Base-by-base conservation (phyloP, 352 stramenopile species). In the Thalassiosira mediterranea region DNA sequence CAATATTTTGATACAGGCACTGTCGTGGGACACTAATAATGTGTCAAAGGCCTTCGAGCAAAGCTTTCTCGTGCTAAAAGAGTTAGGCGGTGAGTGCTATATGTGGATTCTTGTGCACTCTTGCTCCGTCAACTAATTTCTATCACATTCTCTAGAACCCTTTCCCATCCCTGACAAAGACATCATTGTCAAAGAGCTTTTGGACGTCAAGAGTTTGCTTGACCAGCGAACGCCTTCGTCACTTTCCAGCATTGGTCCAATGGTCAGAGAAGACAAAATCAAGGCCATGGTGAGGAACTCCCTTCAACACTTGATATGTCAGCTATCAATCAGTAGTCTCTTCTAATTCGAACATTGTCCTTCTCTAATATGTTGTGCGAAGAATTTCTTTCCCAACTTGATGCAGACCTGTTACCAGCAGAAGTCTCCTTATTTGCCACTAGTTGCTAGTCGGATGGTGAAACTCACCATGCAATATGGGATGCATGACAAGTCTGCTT, bases 401-500 rank as follows among this genome's bases (percentile, higher is more conserved):
- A 28, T 59, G 15, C 23, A 25, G 10, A 23, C 13, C 1, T 23
- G 23, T 34, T 56, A 63, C 19, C 38, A 65, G 19, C 40, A 49
- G 38, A 63, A 65, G 42, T 66, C 64, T 2, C 10, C 4, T 19
- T 23, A 42, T 15, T 73, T 38, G 4, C 23, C 52, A 13, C 7
- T 66, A 10, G 28, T 65, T 46, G 28, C 37, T 7, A 42, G 32
- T 17, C 34, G 64, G 7, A 66, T 73, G 52, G 52, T 66, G 2
- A 49, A 31, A 21, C n/a, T 73, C 4, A 62, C 52, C 5, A 28
- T 73, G 17, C 0, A 37, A 11, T 34, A 73, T 66, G 64, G 64
- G 11, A 7, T 66, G 10, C 8, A 46, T 46, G 21, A 26, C 17
- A 38, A 37, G 1, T 64, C 38, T 21, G 7, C 0, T 38, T 4